These are phyloP conservation scores for Kandelia obovata DNA, from an alignment of 345 rosid genomes.

Conservation along the genomic window DNA sequence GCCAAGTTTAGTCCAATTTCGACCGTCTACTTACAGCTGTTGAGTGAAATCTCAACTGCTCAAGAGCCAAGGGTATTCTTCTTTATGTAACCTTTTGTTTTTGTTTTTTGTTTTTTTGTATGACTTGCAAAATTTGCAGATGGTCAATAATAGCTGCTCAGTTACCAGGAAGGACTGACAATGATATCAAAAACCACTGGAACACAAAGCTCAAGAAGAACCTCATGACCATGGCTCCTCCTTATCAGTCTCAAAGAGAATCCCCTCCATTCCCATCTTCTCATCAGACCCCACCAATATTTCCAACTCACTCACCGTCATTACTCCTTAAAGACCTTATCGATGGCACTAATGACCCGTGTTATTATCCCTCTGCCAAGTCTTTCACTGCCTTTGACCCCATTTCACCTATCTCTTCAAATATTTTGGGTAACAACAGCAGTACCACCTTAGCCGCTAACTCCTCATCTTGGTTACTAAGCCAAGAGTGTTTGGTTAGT, in stretches of 20 bases:
- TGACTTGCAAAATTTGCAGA: slow-evolving; percentile 39
- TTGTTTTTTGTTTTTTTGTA: not conserved
- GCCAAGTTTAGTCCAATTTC: slow-evolving; percentile 32
- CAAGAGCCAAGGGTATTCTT: slow-evolving; percentile 3
- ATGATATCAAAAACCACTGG: slow-evolving; percentile 94
- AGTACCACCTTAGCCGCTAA: slow-evolving; percentile 1
- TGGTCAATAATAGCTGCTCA: slow-evolving; percentile 99
- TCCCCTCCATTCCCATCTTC: slow-evolving; percentile 38
- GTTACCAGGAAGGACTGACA: slow-evolving; percentile 90
- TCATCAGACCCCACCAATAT: slow-evolving; percentile 22
- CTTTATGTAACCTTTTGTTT: slow-evolving; percentile 4
- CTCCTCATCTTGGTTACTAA: slow-evolving; percentile 11
- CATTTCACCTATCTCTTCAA: slow-evolving; percentile 18
- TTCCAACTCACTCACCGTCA: slow-evolving; percentile 18
- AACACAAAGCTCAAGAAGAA: slow-evolving; percentile 95
- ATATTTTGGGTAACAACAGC: slow-evolving; percentile 19
- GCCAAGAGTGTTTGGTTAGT: slow-evolving; percentile 3
- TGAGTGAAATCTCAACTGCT: not conserved
- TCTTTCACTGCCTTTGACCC: slow-evolving; percentile 31
- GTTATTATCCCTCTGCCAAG: slow-evolving; percentile 10
- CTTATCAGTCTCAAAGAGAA: slow-evolving; percentile 40
- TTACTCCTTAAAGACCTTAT: slow-evolving; percentile 26
- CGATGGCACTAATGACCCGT: slow-evolving; percentile 7
- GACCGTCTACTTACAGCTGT: slow-evolving; percentile 20
- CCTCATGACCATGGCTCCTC: slow-evolving; percentile 44